Percentiles rank a stretch among this genome's conserved stretches.
phyloP scores from a whole-genome alignment of 73 alveolate species.

The Tetrahymena malaccensis region DNA sequence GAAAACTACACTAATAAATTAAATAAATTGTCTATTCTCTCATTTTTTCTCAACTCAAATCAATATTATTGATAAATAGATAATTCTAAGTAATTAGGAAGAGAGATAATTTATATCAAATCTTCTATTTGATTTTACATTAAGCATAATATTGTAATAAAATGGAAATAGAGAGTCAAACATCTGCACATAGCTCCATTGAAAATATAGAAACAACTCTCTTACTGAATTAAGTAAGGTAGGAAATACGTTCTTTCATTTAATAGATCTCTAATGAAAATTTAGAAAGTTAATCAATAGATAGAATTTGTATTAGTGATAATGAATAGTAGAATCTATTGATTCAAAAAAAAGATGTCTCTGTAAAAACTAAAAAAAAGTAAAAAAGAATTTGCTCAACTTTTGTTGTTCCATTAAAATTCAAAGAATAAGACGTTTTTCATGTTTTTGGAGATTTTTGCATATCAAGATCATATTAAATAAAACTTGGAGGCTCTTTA shows the following conservation, averaged over 20 bases:
- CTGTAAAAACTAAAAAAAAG: neutral
- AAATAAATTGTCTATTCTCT: too few relatives aligned
- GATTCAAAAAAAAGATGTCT: too few relatives aligned
- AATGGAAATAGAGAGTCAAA: neutral
- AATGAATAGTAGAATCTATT: neutral
- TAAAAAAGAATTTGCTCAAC: neutral
- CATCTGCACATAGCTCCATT: neutral
- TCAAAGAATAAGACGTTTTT: neutral
- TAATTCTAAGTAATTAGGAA: too few relatives aligned
- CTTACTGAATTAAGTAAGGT: neutral
- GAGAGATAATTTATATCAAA: too few relatives aligned
- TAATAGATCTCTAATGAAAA: neutral
- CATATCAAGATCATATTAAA: neutral
- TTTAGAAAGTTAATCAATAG: neutral
- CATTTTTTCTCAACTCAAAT: too few relatives aligned
- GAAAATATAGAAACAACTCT: neutral
- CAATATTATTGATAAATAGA: too few relatives aligned
- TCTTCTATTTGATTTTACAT: too few relatives aligned
- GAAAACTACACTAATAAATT: too few relatives aligned
- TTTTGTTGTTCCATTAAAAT: neutral
- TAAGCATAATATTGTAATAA: too few relatives aligned
- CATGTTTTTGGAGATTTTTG: neutral
- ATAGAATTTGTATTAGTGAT: neutral
- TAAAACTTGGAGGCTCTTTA: neutral
- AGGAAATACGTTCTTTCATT: neutral